A percentile compares a stretch with the other conserved stretches of the same genome.
Evolutionary conservation across 257 asterid species (phyloP).

Genomic region (Solanum appendiculatum): DNA sequence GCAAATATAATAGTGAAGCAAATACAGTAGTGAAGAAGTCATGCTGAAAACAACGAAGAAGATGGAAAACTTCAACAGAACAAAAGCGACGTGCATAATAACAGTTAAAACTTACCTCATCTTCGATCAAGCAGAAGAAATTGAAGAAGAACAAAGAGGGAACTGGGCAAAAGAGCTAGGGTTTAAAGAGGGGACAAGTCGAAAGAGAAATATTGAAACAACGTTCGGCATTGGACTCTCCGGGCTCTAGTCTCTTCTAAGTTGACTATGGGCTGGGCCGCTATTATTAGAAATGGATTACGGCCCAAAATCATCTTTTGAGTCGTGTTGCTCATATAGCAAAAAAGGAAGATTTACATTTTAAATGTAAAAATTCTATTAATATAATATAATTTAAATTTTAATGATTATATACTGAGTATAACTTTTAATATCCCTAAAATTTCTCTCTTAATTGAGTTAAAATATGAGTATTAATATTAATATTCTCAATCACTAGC

Average conservation of each 20-base stretch:
- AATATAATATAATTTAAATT: no score
- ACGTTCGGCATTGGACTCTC: background rate
- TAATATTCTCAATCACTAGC: background rate
- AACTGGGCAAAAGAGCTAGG: background rate
- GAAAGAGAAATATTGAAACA: no score
- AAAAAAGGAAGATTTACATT: no score
- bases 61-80: background rate
- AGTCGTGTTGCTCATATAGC: no score
- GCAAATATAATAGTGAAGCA: no score
- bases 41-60: no score
- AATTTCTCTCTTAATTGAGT: background rate
- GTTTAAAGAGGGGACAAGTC: no score
- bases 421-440: no score
- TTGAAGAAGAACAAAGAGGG: background rate
- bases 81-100: background rate
- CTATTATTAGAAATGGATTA: background rate
- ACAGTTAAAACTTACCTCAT: background rate
- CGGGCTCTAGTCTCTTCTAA: background rate
- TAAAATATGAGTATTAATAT: no score
- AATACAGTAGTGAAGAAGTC: no score
- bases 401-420: no score
- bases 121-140: background rate
- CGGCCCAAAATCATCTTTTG: background rate
- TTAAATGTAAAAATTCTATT: no score
- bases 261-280: background rate